Conservation (phyloP, 1,284 basidiomycete species). For the Laetiporus sulphureus region DNA sequence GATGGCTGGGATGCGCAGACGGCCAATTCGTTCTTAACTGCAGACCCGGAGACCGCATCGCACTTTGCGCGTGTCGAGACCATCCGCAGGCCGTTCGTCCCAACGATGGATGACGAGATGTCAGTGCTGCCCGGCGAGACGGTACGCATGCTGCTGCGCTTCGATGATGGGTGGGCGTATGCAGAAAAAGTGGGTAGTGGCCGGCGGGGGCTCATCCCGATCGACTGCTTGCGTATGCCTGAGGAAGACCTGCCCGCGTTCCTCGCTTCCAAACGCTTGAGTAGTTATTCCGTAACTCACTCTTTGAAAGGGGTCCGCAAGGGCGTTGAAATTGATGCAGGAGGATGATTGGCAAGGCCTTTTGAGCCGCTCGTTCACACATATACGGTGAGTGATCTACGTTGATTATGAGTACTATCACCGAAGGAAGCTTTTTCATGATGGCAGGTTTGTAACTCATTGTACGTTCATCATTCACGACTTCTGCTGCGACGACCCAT, state of each 20-base stretch:
- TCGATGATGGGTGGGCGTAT: slow-evolving; percentile 67
- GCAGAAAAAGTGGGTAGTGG: slow-evolving; percentile 26
- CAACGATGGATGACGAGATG: slow-evolving; percentile 55
- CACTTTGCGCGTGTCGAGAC: slow-evolving; percentile 36
- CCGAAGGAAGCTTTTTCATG: no score
- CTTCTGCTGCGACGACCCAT: no score
- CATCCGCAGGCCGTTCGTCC: slow-evolving; percentile 49
- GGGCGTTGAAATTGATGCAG: no score
- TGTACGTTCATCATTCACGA: no score
- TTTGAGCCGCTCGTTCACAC: no score
- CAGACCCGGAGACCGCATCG: slow-evolving; percentile 18
- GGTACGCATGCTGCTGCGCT: slow-evolving; percentile 46
- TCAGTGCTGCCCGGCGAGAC: slow-evolving; percentile 42
- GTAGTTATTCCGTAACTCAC: slow-evolving; percentile 32
- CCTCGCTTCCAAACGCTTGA: slow-evolving; percentile 41
- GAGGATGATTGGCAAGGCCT: no score
- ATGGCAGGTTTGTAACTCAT: no score
- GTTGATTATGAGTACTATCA: no score
- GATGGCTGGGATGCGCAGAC: no score
- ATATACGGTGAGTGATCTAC: no score
- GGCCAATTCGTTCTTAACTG: slow-evolving; percentile 17
- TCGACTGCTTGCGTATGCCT: slow-evolving; percentile 50
- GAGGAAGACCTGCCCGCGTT: slow-evolving; percentile 44
- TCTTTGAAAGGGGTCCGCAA: no score
- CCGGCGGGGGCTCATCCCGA: slow-evolving; percentile 41